Evolutionary conservation across 768 basidiomycete genomes (phyloP), one percentile per base, ranked within the genome.

Genomic region (Collybia sordida): DNA sequence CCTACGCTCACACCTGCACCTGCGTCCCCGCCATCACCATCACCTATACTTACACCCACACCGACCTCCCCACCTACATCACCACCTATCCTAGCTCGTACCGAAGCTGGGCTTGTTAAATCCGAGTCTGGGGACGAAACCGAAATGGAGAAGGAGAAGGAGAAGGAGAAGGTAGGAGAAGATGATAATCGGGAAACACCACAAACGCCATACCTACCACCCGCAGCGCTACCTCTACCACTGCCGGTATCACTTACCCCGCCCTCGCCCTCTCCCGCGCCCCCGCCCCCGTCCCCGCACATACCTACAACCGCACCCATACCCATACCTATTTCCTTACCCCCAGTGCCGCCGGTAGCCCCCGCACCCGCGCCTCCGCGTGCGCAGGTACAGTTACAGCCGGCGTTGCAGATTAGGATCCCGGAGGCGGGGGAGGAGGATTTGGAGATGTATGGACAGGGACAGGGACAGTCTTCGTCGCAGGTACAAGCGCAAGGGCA

Each of bases 351-450:
- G 15, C 9, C 42, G 9, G 3, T 31, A 11, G 27, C 9, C 14
- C 24, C 42, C 3, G 15, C 42, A 8, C 42, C 5, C 28, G 8
- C 41, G 1, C 42, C 15, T 18, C 25, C 27, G 9, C 31, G 31
- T 4, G 31, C 9, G 6, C 31, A 31, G 11, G 31, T 31, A n/a
- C n/a, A n/a, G n/a, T n/a, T n/a, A n/a, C 37, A 5, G 4, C 25
- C 43, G 6, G 23, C n/a, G 4, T 24, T 51, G 27, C 43, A 45
- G 27, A 51, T 51, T n/a, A 21, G 46, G 19, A 51, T 51, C 5
- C 50, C 50, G 7, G 46, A 47, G 27, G n/a, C 5, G 14, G 14
- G 28, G 9, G 17, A 14, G 22, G 8, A 35, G 31, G 40, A n/a
- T n/a, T n/a, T 24, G 1, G 41, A 19, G 18, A 31, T 37, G 18